Evolutionary conservation across 441 rosid genomes (phyloP).

Genomic region (Brassica hybrid): DNA sequence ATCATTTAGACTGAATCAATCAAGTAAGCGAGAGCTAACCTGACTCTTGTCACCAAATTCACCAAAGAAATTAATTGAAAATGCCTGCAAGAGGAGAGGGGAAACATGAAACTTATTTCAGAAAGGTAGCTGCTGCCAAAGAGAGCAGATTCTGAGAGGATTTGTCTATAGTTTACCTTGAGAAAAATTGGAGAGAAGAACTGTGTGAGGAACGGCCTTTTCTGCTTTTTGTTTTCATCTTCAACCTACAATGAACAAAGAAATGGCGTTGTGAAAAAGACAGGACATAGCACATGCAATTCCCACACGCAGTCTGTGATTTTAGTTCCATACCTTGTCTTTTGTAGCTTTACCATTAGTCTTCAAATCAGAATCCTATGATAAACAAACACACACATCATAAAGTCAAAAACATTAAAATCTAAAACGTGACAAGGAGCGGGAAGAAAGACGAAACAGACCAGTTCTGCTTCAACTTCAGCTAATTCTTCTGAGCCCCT

Average conservation of each 20-base stretch:
- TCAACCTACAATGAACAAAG: constrained; percentile 52
- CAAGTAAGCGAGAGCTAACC: constrained; percentile 42
- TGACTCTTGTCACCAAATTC: constrained; percentile 99
- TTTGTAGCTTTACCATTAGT: constrained; percentile 52
- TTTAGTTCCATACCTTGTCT: constrained; percentile 58
- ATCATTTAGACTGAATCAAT: not conserved
- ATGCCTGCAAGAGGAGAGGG: constrained; percentile 66
- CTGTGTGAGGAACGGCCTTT: constrained; percentile 68
- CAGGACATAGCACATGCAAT: not conserved
- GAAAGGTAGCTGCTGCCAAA: not conserved
- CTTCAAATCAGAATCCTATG: constrained; percentile 80
- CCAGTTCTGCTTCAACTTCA: constrained; percentile 95
- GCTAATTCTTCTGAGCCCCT: constrained; percentile 87
- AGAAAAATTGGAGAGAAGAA: constrained; percentile 89
- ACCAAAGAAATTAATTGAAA: constrained; percentile 92
- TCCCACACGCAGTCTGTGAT: not conserved
- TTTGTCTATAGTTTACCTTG: constrained; percentile 54
- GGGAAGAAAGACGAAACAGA: constrained; percentile 38
- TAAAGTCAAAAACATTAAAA: constrained; percentile 3
- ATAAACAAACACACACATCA: constrained; percentile 24
- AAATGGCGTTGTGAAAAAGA: not conserved
- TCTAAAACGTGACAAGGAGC: constrained; percentile 9
- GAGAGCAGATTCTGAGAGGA: not conserved
- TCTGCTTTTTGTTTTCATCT: constrained; percentile 77
- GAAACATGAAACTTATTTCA: constrained; percentile 23